Base-by-base conservation (phyloP, 2,329 filamentous ascomycete species). In the Penicillium sp. region DNA sequence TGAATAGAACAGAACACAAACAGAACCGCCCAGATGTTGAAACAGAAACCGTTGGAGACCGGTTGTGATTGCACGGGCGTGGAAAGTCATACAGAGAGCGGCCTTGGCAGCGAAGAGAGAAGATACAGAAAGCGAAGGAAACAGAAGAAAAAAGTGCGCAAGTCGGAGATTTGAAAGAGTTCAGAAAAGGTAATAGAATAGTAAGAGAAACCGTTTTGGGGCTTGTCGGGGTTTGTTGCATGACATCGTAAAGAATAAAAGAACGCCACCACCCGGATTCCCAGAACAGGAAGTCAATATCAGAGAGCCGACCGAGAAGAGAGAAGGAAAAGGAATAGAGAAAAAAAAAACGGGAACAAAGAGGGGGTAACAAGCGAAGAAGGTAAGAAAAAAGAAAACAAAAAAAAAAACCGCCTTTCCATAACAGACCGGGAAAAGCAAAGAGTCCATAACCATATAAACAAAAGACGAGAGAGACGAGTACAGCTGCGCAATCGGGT, bases 181-280 rank as follows among this genome's bases (percentile, higher is more conserved):
- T 35, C 47, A 29, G n/a, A 52, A n/a, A 41, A 45, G 26, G 19
- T 26, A 47, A 51, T 34, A 41, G 13, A 43, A 43, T 47, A 43
- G 40, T 47, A 35, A 38, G 30, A 30, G 32, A 34, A 51, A 51
- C 42, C 30, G 39, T 53, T 58, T 61, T 61, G 45, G 43, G 58
- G 45, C 51, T 56, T 44, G n/a, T n/a, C 56, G 29, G 53, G 47
- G 50, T 32, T 59, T 38, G 34, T 57, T 57, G 58, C 61, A 57
- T 63, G 47, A 61, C 61, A 61, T 63, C 61, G 59, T 63, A 41
- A 62, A 47, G 51, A 61, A 61, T 54, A 55, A 56, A 51, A 61
- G 56, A 62, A 63, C 61, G 61, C 61, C 61, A 34, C 57, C 43
- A 46, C 48, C 53, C 48, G 11, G 46, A 55, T 53, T 55, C 50